Evolutionary conservation across 129 eudicot species (phyloP), one percentile per base, ranked within the genome.

Genomic region (Chrysanthemum lavandulifolium): DNA sequence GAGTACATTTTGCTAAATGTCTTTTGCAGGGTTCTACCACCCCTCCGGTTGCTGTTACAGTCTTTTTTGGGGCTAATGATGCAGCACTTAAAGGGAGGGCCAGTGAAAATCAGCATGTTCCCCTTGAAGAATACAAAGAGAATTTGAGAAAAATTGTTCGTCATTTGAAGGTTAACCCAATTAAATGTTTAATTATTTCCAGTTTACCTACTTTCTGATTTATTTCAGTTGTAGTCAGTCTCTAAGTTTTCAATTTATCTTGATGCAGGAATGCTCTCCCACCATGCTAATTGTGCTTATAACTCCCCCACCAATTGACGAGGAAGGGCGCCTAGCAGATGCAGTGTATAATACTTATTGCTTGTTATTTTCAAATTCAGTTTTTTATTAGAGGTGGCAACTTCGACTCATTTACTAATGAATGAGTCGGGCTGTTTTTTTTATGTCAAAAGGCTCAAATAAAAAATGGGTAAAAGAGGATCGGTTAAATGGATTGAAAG

Each of bases 41-140:
- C 15, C 95, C 88, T 77, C 98, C 96, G 45, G 73, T 68, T 72
- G 96, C 88, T 33, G 72, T 80, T 67, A 92, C 96, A 15, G 81
- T 89, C 5, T 92, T 92, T 78, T 92, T 89, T 4, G 96, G 98
- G 76, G 96, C 98, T 58, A 89, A 92, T 76, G 98, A 92, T 78
- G 96, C 95, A 7, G 95, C 98, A 73, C 91, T 89, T 54, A 57
- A 63, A 36, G 90, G 88, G 66, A 85, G 96, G 76, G 83, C 84
- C 10, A 86, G 95, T 21, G 88, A 80, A 25, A 81, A 82, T 64
- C 95, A 89, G 74, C 86, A 92, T 52, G 96, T 92, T 40, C 92
- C 96, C 6, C n/a, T 85, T 68, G 96, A 89, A 80, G 98, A 92
- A 77, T 92, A 89, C 84, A 89, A 87, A 71, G 96, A 92, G 31